phyloP scores from a whole-genome alignment of 2,329 filamentous ascomycete genomes.

The Penicillium expansum region DNA sequence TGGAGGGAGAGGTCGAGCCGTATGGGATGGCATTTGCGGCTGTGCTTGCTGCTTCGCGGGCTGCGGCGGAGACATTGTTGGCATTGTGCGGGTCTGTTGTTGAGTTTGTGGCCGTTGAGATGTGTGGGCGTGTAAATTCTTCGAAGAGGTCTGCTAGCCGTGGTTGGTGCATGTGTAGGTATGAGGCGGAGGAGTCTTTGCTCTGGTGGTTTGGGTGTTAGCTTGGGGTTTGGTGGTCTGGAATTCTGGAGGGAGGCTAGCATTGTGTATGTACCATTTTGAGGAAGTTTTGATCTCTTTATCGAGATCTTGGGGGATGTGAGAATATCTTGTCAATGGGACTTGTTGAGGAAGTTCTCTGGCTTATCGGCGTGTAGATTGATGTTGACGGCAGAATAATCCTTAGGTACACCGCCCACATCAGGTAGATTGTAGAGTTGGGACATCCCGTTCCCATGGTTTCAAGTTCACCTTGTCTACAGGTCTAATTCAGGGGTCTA shows the following conservation, averaged over 20 bases:
- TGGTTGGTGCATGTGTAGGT: constrained; percentile 50
- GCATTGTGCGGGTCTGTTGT: not conserved
- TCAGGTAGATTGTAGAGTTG: not conserved
- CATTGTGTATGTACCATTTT: not conserved
- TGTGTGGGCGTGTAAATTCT: constrained; percentile 49
- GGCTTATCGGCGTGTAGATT: not conserved
- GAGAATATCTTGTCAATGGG: not conserved
- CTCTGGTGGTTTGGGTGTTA: constrained; percentile 34
- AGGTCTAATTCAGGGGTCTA: not conserved
- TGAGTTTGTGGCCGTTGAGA: constrained; percentile 21
- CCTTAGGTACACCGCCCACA: not conserved
- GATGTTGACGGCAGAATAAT: constrained; percentile 3
- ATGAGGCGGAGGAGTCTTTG: constrained; percentile 50
- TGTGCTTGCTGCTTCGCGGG: constrained; percentile 2
- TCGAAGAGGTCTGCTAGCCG: constrained; percentile 51
- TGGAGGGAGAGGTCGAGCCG: constrained; percentile 31
- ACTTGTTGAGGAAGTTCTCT: not conserved
- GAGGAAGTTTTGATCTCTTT: not conserved
- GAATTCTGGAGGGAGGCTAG: no score
- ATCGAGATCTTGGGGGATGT: not conserved
- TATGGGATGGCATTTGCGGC: constrained; percentile 25
- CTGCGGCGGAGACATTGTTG: constrained; percentile 1
- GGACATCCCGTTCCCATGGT: no score
- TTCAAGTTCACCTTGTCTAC: not conserved
- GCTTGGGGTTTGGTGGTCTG: not conserved